Conservation (phyloP, 1,284 basidiomycete genomes). For the Grifola frondosa region DNA sequence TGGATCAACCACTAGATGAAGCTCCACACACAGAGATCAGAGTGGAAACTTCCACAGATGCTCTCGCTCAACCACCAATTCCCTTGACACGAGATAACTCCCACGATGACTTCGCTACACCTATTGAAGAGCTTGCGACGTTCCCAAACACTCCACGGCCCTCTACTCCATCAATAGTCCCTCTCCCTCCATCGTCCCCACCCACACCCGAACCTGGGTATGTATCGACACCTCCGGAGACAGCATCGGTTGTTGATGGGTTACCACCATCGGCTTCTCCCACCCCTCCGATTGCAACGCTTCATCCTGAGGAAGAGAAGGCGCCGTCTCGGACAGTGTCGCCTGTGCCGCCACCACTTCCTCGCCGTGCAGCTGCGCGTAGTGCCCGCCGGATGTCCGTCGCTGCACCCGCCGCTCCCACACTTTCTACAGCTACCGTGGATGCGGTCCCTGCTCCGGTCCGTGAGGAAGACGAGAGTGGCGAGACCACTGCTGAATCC, state of each 20-base stretch:
- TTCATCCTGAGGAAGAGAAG: slow-evolving; percentile 8
- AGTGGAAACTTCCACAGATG: not conserved
- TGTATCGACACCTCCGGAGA: slow-evolving; percentile 1
- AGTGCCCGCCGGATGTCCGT: slow-evolving; percentile 28
- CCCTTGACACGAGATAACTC: slow-evolving; percentile 20
- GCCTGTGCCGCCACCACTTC: slow-evolving; percentile 52
- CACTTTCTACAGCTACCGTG: slow-evolving; percentile 3
- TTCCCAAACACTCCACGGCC: slow-evolving; percentile 15
- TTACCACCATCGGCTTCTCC: no score
- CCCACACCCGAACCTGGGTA: slow-evolving; percentile 14
- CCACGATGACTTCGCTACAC: slow-evolving; percentile 32
- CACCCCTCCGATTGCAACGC: no score
- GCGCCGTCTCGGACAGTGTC: slow-evolving; percentile 22
- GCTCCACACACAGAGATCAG: not conserved
- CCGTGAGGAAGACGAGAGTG: not conserved
- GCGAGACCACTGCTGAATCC: slow-evolving; percentile 1
- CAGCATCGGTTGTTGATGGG: not conserved
- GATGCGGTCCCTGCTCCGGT: not conserved
- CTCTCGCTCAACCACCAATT: slow-evolving; percentile 5
- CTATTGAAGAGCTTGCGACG: slow-evolving; percentile 31
- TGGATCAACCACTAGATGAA: not conserved
- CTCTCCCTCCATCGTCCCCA: slow-evolving; percentile 44
- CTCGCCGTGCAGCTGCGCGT: slow-evolving; percentile 52
- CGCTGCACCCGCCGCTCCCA: slow-evolving; percentile 16
- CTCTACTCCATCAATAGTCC: slow-evolving; percentile 29